Percentiles rank a stretch among this genome's conserved stretches.
Conservation (phyloP, 805 yeast species). For the Metschnikowia koreensis region DNA sequence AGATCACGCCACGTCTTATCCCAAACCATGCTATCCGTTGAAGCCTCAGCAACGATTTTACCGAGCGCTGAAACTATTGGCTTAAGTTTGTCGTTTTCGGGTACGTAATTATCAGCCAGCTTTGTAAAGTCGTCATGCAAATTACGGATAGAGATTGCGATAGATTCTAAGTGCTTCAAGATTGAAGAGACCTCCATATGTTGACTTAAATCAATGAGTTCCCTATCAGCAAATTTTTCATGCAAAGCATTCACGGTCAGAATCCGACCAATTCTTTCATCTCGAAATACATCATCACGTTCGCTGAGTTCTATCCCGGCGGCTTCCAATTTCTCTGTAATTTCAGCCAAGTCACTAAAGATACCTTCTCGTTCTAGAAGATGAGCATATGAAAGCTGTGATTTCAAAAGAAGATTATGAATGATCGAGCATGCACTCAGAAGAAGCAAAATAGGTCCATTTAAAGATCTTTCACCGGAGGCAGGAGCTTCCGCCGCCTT, state of each 20-base stretch:
- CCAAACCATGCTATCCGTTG: slow-evolving; percentile 38
- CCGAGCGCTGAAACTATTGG: not conserved
- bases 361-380: slow-evolving; percentile 72
- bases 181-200: not conserved
- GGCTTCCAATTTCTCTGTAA: not conserved
- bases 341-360: slow-evolving; percentile 44
- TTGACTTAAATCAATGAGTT: slow-evolving; percentile 21
- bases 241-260: slow-evolving; percentile 4
- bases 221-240: slow-evolving; percentile 30
- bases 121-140: slow-evolving; percentile 2
- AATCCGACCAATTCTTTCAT: not conserved
- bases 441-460: slow-evolving; percentile 33
- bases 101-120: slow-evolving; percentile 1
- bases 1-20: slow-evolving; percentile 25
- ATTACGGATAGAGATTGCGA: not conserved
- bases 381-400: slow-evolving; percentile 43
- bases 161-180: not conserved
- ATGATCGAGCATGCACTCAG: slow-evolving; percentile 53
- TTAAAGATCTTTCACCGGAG: not conserved
- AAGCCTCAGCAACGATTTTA: not conserved
- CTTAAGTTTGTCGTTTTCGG: slow-evolving; percentile 1
- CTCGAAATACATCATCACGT: not conserved
- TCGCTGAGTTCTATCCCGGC: not conserved
- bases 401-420: slow-evolving; percentile 40
- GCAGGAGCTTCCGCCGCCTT: not conserved